phyloP scores from a whole-genome alignment of 1,139 yeast species.

The Hemisphaericaspora lyxosophila region DNA sequence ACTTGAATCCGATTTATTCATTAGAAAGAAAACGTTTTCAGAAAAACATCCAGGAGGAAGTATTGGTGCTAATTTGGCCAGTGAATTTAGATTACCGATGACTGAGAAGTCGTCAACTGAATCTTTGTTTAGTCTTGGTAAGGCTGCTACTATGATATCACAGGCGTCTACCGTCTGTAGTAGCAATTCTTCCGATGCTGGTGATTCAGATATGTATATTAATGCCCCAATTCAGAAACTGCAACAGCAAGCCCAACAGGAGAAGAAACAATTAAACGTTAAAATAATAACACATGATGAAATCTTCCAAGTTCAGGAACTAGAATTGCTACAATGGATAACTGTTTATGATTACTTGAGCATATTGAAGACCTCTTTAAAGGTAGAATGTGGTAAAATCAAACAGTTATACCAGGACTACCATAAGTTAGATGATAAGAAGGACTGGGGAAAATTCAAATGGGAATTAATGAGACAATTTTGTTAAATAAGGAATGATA shows the following conservation, averaged over 20 bases:
- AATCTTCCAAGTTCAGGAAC: conserved; percentile 16
- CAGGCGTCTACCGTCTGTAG: conserved; percentile 13
- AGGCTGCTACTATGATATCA: conserved; percentile 1
- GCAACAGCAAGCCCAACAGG: not conserved
- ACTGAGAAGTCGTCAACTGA: conserved; percentile 1
- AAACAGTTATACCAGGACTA: conserved; percentile 16
- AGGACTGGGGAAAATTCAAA: conserved; percentile 17
- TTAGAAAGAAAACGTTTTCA: conserved; percentile 59
- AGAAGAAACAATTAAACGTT: not conserved
- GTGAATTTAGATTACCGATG: conserved; percentile 9
- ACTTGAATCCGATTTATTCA: conserved; percentile 54
- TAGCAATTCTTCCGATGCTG: conserved; percentile 21
- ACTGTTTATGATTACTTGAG: conserved; percentile 31
- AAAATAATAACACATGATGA: conserved; percentile 9
- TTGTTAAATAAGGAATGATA: not conserved
- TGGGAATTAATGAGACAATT: conserved; percentile 16
- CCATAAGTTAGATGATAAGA: conserved; percentile 2
- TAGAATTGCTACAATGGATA: conserved; percentile 29
- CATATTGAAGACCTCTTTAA: conserved; percentile 16
- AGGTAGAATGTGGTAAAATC: conserved; percentile 20
- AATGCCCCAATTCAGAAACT: no score
- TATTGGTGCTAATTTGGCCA: conserved; percentile 59
- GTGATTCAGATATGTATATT: conserved; percentile 11
- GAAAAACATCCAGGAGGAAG: conserved; percentile 89
- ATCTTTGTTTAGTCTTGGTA: conserved; percentile 5